Base-by-base conservation (phyloP, 2,329 filamentous ascomycete genomes). In the Fusarium domesticum region DNA sequence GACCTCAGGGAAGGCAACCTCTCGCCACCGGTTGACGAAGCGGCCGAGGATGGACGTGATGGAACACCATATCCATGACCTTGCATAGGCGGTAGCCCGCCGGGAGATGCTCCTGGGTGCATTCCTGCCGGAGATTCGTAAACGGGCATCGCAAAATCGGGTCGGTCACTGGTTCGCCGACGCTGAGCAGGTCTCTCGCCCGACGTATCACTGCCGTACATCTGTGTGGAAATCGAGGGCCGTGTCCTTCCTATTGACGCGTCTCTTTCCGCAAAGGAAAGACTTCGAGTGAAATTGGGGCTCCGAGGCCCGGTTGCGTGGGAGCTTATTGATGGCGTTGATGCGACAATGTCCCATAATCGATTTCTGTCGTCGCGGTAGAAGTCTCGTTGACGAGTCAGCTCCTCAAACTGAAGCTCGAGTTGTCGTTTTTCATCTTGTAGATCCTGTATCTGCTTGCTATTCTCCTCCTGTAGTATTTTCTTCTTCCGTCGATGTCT, bases 401-500 rank as follows among this genome's bases (percentile, higher is more conserved):
- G 30, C 37, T 80, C 74, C 23, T 77, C 74, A 6, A 79, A 62
- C 19, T 72, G 70, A 23, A 71, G 70, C 44, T 77, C 70, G 46
- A 89, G 67, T n/a, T 89, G 82, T 37, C 84, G 78, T 42, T 85
- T 75, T 52, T 85, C 78, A 40, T 78, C 74, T 60, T 89, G 84
- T 42, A 92, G 71, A 54, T 83, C 80, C 39, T 85, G 75, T 51
- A 92, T 83, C 38, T 79, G 84, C 42, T 77, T 75, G 14, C 80
- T 80, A 45, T 84, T 85, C 63, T 89, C 85, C 56, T 80, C 80
- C 63, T 92, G 87, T 64, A 86, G 84, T 60, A 90, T 87, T 69
- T 95, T 95, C 61, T 89, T 83, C 47, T 90, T 79, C 60, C 84
- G 81, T 43, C 89, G 80, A 54, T 95, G 93, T 47, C 89, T 78